Evolutionary conservation across 148 eudicot species (phyloP).

Genomic region (Persicaria maculosa): DNA sequence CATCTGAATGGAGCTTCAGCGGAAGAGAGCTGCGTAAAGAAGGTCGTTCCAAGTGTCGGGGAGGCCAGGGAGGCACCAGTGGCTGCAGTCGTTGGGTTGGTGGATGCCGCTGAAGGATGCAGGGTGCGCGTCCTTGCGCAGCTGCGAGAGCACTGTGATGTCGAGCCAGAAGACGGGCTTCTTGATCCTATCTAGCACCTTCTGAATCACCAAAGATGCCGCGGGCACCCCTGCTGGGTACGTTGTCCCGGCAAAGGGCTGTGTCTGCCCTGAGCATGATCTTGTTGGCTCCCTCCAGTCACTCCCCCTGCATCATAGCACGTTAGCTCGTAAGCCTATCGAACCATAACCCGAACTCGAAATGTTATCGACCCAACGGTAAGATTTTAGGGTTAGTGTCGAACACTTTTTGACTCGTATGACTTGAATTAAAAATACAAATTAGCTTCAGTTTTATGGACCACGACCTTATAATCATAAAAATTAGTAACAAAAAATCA

Average conservation of each 20-base stretch:
- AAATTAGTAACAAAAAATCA: too few relatives aligned
- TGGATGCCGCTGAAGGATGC: conserved; percentile 29
- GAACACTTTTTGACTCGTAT: too few relatives aligned
- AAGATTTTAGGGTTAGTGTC: too few relatives aligned
- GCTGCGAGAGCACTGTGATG: conserved; percentile 37
- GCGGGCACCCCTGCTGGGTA: conserved; percentile 19
- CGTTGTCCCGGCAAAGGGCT: conserved; percentile 19
- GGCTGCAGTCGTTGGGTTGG: conserved; percentile 44
- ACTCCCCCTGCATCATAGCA: neutral
- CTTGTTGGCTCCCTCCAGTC: conserved; percentile 24
- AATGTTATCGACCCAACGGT: too few relatives aligned
- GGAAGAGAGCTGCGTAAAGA: conserved; percentile 28
- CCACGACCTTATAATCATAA: too few relatives aligned
- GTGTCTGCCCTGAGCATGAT: conserved; percentile 28
- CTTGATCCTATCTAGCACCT: conserved; percentile 28
- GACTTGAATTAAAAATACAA: too few relatives aligned
- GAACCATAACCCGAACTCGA: too few relatives aligned
- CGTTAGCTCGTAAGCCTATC: too few relatives aligned
- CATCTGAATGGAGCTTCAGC: neutral
- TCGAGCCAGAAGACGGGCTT: conserved; percentile 26
- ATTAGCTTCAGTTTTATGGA: too few relatives aligned
- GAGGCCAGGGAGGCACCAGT: conserved; percentile 65
- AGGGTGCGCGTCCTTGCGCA: conserved; percentile 55
- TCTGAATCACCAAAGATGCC: conserved; percentile 30
- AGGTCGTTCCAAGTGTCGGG: conserved; percentile 65